Evolutionary conservation across 495 filamentous ascomycete species (phyloP).

Genomic region (Lasiosphaeriaceae sp.): DNA sequence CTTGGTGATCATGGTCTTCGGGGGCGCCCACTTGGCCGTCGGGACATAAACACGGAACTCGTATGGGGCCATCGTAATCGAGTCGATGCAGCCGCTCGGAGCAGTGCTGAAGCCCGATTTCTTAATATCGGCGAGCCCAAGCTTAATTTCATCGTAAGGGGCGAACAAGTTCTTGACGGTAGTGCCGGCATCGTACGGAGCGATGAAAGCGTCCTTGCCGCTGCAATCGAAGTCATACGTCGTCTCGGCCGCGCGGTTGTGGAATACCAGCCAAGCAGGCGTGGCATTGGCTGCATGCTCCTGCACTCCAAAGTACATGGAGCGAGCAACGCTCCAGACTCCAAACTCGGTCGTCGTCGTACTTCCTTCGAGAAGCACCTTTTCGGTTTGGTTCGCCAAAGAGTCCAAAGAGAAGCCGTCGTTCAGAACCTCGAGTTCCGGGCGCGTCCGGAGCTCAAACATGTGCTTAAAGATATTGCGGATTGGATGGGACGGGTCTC

Average conservation of each 20-base stretch:
- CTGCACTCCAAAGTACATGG: constrained; percentile 38
- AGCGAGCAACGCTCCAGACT: constrained; percentile 46
- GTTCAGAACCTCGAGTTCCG: constrained; percentile 48
- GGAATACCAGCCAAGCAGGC: constrained; percentile 60
- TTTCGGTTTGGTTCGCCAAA: constrained; percentile 55
- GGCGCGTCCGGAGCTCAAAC: constrained; percentile 58
- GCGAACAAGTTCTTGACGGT: constrained; percentile 67
- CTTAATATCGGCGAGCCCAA: not conserved
- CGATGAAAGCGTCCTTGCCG: constrained; percentile 41
- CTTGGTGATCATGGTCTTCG: constrained; percentile 59
- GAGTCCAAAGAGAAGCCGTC: constrained; percentile 57
- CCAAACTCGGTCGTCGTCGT: constrained; percentile 58
- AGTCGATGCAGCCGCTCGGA: constrained; percentile 54
- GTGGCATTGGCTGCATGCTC: constrained; percentile 49
- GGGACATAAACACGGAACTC: constrained; percentile 63
- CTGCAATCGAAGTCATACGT: constrained; percentile 59
- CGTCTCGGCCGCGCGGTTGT: constrained; percentile 54
- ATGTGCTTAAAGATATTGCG: constrained; percentile 61
- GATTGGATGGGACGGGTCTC: constrained; percentile 35
- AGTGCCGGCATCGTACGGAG: constrained; percentile 55
- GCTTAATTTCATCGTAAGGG: constrained; percentile 53
- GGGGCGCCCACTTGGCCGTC: constrained; percentile 49
- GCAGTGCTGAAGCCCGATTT: not conserved
- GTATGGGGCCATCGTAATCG: constrained; percentile 50
- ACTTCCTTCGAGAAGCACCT: constrained; percentile 53